Percentiles rank a stretch among this genome's conserved stretches.
These are phyloP conservation scores for Candida sp. DNA, from an alignment of 1,139 yeast species.

Conservation along the genomic window DNA sequence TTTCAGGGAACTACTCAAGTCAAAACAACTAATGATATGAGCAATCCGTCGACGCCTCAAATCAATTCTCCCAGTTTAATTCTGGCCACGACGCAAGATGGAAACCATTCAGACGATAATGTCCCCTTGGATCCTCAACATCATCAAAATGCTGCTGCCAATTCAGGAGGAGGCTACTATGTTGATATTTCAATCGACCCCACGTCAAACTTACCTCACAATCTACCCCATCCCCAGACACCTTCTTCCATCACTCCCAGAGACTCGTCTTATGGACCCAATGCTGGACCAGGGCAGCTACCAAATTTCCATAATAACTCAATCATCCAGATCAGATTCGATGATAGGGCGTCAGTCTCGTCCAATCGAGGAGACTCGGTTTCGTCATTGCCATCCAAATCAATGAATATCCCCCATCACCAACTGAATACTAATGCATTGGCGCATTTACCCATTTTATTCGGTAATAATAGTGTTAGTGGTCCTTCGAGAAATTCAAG, in stretches of 20 bases:
- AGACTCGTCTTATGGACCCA: constrained; percentile 21
- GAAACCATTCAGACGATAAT: constrained; percentile 26
- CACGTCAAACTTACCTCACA: constrained; percentile 47
- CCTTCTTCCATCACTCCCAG: constrained; percentile 35
- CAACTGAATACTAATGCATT: constrained; percentile 36
- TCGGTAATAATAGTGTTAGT: constrained; percentile 41
- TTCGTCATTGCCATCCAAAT: constrained; percentile 43
- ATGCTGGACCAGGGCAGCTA: constrained; percentile 4
- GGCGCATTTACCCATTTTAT: constrained; percentile 44
- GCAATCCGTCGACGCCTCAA: constrained; percentile 23
- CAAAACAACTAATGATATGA: constrained; percentile 6
- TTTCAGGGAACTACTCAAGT: constrained; percentile 4
- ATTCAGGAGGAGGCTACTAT: constrained; percentile 44
- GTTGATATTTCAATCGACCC: constrained; percentile 47
- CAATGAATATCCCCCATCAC: constrained; percentile 50
- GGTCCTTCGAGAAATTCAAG: constrained; percentile 43
- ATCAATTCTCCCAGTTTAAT: constrained; percentile 15
- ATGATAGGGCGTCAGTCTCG: constrained; percentile 36
- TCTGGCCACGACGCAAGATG: constrained; percentile 22
- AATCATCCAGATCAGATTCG: constrained; percentile 41
- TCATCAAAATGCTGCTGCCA: constrained; percentile 25
- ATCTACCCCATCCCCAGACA: constrained; percentile 36
- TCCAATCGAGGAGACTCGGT: constrained; percentile 43
- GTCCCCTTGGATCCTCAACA: constrained; percentile 34
- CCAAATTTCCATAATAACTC: constrained; percentile 33